Base-by-base conservation (phyloP, 441 rosid genomes). In the Adansonia rubrostipa region DNA sequence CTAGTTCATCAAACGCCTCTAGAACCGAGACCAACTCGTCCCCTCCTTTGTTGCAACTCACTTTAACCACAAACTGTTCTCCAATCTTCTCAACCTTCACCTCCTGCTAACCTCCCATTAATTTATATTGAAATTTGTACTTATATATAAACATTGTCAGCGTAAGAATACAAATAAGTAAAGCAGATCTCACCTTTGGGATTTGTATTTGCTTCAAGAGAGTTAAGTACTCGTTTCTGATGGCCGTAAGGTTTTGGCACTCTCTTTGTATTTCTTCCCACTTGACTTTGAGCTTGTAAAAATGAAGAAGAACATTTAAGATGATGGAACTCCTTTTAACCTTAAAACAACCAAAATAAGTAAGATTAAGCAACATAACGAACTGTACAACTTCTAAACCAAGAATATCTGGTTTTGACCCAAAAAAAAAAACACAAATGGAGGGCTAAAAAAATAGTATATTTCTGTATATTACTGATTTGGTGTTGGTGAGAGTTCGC, bases 1-100 rank as follows among this genome's bases (percentile, higher is more conserved):
- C 89, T 90, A 92, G 84, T 76, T 88, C 83, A 63, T 92, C 96
- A 80, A 92, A 88, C 51, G 81, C 90, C 82, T 89, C 93, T 70
- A 93, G 73, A 73, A 92, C 78, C 45, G 87, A 79, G 62, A 87
- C 91, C 70, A 92, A 82, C 80, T 75, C 84, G 14, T 78, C 80
- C 69, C 82, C 89, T 77, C 84, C 87, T 81, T 82, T 88, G 73
- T 81, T 79, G 61, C 92, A 86, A 0, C 33, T 80, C 76, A 90
- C 86, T 75, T 73, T 84, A 60, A 93, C 87, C 24, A 61, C 24
- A 73, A 84, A 85, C 65, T 78, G 84, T 74, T 85, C 87, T 54
- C 85, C 92, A 60, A 72, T 65, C 85, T 88, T 86, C 80, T 90
- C 91, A 22, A 88, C 93, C 77, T 85, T 84, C 79, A 92, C 88